A percentile compares a stretch with the other conserved stretches of the same genome.
Conservation (phyloP, 345 rosid species). For the Passiflora organensis region DNA sequence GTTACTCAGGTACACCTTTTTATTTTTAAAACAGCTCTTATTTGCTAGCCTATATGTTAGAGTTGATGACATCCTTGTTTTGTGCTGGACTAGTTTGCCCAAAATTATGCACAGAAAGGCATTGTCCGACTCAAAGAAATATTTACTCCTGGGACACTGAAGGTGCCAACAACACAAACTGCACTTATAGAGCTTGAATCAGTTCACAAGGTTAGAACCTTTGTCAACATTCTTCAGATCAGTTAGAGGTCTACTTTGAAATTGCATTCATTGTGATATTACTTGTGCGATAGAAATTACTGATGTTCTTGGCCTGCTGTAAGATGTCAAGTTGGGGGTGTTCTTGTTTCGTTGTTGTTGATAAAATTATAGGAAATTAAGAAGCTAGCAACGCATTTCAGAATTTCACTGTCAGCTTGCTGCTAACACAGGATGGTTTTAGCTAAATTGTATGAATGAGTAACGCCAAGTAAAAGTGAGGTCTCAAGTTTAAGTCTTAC, state of each 20-base stretch:
- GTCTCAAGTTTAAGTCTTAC: too few relatives aligned
- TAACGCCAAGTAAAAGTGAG: too few relatives aligned
- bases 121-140: constrained; percentile 75
- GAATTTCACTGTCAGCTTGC: too few relatives aligned
- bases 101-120: constrained; percentile 56
- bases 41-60: constrained; percentile 5
- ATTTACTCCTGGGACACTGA: constrained; percentile 59
- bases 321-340: not conserved
- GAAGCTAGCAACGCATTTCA: too few relatives aligned
- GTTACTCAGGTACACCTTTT: constrained; percentile 56
- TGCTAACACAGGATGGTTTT: too few relatives aligned
- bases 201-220: constrained; percentile 68
- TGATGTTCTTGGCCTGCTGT: not conserved
- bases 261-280: not conserved
- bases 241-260: not conserved
- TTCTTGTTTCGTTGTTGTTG: not conserved
- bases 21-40: not conserved
- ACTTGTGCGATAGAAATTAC: not conserved
- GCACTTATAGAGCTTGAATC: constrained; percentile 87
- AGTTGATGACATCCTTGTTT: not conserved
- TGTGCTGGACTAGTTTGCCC: constrained; percentile 57
- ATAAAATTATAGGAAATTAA: not conserved
- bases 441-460: too few relatives aligned
- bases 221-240: not conserved
- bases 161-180: constrained; percentile 59